phyloP scores from a whole-genome alignment of 371 early-diverging fungal species.

The Blakeslea trispora region DNA sequence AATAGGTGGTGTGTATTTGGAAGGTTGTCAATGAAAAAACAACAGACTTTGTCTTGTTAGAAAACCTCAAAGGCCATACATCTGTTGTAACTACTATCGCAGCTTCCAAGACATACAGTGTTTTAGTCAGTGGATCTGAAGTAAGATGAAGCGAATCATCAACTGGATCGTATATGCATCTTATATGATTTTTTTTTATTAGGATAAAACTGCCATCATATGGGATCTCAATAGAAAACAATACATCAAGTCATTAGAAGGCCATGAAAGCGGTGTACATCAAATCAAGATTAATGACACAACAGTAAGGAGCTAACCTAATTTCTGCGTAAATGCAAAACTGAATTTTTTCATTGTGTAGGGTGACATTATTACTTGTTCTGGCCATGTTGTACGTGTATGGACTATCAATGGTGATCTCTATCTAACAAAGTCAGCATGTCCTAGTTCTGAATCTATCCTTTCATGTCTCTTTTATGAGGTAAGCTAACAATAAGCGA shows the following conservation, averaged over 20 bases:
- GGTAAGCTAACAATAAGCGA: slow-evolving; percentile 22
- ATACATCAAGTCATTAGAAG: slow-evolving; percentile 62
- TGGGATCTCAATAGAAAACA: slow-evolving; percentile 77
- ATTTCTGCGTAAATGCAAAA: not conserved
- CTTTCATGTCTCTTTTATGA: slow-evolving; percentile 62
- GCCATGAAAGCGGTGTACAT: slow-evolving; percentile 62
- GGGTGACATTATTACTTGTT: slow-evolving; percentile 76
- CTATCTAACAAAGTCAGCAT: slow-evolving; percentile 55
- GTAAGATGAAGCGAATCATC: slow-evolving; percentile 27
- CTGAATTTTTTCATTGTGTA: slow-evolving; percentile 6
- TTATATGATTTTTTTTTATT: not conserved
- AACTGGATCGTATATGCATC: not conserved
- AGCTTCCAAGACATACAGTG: slow-evolving; percentile 66
- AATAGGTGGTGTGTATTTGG: slow-evolving; percentile 71
- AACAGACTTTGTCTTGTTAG: slow-evolving; percentile 52
- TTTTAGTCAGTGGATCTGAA: slow-evolving; percentile 70
- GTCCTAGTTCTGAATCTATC: slow-evolving; percentile 61
- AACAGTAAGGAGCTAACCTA: slow-evolving; percentile 44
- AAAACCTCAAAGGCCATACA: slow-evolving; percentile 70
- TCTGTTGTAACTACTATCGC: slow-evolving; percentile 58
- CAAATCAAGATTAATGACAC: slow-evolving; percentile 63
- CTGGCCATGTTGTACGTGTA: slow-evolving; percentile 57
- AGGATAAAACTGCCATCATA: slow-evolving; percentile 72
- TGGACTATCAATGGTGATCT: slow-evolving; percentile 80
- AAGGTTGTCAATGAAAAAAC: slow-evolving; percentile 45